A percentile compares a stretch with the other conserved stretches of the same genome.
Evolutionary conservation across 129 eudicot genomes (phyloP).

Genomic region (Artemisia tridentata): DNA sequence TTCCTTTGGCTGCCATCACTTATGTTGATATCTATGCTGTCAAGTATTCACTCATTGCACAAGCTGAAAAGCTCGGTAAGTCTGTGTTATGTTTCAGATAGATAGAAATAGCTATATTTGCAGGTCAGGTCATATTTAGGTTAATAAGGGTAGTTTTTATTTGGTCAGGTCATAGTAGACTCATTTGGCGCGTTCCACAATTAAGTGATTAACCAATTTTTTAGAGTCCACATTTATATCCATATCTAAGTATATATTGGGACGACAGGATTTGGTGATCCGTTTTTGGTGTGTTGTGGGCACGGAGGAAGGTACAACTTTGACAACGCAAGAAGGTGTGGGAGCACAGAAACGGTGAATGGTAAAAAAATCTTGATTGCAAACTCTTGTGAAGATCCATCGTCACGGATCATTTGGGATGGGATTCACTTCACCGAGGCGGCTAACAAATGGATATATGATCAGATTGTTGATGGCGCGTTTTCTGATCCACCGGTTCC

Average conservation of each 20-base stretch:
- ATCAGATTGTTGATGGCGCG: slow-evolving; percentile 54
- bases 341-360: slow-evolving; percentile 41
- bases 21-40: slow-evolving; percentile 67
- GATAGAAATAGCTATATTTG: too few species aligned
- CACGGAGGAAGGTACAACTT: slow-evolving; percentile 78
- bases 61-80: slow-evolving; percentile 57
- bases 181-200: not conserved
- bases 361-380: slow-evolving; percentile 47
- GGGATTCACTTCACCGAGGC: slow-evolving; percentile 24
- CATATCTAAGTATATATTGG: not conserved
- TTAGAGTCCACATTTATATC: too few species aligned
- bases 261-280: slow-evolving; percentile 67
- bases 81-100: not conserved
- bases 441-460: slow-evolving; percentile 74
- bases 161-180: not conserved
- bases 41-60: slow-evolving; percentile 57
- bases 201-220: too few species aligned
- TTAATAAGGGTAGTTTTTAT: too few species aligned
- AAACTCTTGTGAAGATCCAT: slow-evolving; percentile 57
- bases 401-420: slow-evolving; percentile 55
- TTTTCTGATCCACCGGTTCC: slow-evolving; percentile 61
- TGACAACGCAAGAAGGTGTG: slow-evolving; percentile 52
- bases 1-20: slow-evolving; percentile 62
- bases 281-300: slow-evolving; percentile 73
- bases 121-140: too few species aligned